Evolutionary conservation across 176 grass and related monocot species (phyloP), one percentile per base, ranked within the genome.

Genomic region (Pharus latifolius): DNA sequence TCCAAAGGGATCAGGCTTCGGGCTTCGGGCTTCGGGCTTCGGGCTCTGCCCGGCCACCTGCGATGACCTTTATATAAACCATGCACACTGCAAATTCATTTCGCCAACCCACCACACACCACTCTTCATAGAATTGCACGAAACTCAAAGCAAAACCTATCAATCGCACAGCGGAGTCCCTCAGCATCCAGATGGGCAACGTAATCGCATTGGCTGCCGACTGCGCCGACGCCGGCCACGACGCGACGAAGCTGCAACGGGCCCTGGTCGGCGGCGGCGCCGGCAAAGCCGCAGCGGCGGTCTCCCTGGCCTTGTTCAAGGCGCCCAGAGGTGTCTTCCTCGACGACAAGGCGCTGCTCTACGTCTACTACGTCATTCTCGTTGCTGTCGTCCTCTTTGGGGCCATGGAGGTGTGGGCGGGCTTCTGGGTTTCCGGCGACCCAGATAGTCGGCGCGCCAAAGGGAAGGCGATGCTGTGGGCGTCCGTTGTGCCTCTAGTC

Each of bases 231-330:
- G 69, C 49, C 22, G 16, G 9, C 40, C 15, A 23, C 7, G 69
- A 66, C 60, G 16, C 1, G 32, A 28, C 62, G 6, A 67, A 26
- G 79, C 23, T 82, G n/a, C 54, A n/a, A n/a, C 23, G 43, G 0
- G 17, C 6, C 31, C 52, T 74, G 40, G 42, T 74, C 42, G 24
- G 31, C 61, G 70, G 61, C 78, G 69, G 69, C 41, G 60, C 74
- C 16, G 69, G 50, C 0, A 2, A 67, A 0, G 69, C 70, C 43
- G 17, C 42, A 0, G 60, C 31, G 4, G 70, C 70, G 52, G 52
- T 82, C 23, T 82, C 74, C 52, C 19, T 67, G 51, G 45, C 27
- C 9, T 43, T 82, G 41, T 75, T 82, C 70, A 67, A 35, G 33
- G 1, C 18, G 9, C 52, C 80, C 25, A 54, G 33, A 0, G 59